Percentiles rank a stretch among this genome's conserved stretches.
Evolutionary conservation across 768 basidiomycete genomes (phyloP).

Genomic region (Gautieria morchelliformis): DNA sequence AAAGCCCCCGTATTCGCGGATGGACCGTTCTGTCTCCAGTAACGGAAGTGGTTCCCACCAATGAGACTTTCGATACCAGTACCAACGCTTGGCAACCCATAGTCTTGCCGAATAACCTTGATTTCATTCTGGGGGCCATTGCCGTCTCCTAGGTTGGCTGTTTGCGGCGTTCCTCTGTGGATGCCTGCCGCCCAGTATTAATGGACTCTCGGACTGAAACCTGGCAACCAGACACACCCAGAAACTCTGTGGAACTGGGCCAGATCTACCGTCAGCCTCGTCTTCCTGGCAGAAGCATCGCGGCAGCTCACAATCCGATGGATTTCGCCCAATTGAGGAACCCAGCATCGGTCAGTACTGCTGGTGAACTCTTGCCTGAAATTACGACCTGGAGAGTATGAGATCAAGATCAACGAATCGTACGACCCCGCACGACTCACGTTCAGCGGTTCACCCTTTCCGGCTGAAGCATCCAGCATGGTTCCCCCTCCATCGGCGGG

Average conservation of each 20-base stretch:
- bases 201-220: background rate
- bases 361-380: conserved; percentile 8
- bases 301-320: background rate
- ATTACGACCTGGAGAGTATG: conserved; percentile 10
- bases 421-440: background rate
- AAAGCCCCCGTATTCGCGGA: conserved; percentile 23
- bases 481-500: conserved; percentile 7
- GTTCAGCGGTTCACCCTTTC: conserved; percentile 8
- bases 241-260: conserved; percentile 3
- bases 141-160: conserved; percentile 13
- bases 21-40: conserved; percentile 22
- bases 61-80: conserved; percentile 20
- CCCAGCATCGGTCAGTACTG: conserved; percentile 9
- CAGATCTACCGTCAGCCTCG: background rate
- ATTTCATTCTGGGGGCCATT: conserved; percentile 9
- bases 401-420: background rate
- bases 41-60: conserved; percentile 1
- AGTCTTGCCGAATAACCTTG: conserved; percentile 5
- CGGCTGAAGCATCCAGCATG: conserved; percentile 6
- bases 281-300: background rate
- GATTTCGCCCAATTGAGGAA: conserved; percentile 10
- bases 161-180: conserved; percentile 11
- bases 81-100: background rate
- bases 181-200: conserved; percentile 5
- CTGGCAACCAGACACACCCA: background rate